phyloP scores from a whole-genome alignment of 208 protist species.

The Leishmania major region DNA sequence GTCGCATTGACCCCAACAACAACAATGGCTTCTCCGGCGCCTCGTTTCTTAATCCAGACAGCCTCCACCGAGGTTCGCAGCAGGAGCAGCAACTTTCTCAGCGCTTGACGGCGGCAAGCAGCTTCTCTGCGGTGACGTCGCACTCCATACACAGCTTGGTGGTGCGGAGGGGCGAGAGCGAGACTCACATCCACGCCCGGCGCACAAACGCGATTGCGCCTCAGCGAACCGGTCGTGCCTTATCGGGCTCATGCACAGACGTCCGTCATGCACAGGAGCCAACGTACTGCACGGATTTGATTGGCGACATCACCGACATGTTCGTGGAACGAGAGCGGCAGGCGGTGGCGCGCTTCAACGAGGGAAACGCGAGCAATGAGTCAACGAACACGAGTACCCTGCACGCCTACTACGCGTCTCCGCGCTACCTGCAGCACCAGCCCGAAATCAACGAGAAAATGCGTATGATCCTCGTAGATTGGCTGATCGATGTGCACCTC shows the following conservation, averaged over 20 bases:
- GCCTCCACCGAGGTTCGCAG: conserved; percentile 27
- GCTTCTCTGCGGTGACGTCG: conserved; percentile 16
- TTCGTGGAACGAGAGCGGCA: conserved; percentile 75
- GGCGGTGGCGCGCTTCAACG: conserved; percentile 58
- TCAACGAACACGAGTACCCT: conserved; percentile 41
- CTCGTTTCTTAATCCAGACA: conserved; percentile 20
- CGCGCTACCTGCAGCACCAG: conserved; percentile 85
- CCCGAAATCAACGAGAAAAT: conserved; percentile 97
- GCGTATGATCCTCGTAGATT: conserved; percentile 98
- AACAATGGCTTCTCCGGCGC: conserved; percentile 21
- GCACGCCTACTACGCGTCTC: conserved; percentile 69
- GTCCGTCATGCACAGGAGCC: conserved; percentile 54
- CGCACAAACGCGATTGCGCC: conserved; percentile 15
- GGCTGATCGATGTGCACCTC: conserved; percentile 98
- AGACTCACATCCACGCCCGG: conserved; percentile 15
- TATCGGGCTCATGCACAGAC: conserved; percentile 51
- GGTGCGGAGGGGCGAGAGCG: conserved; percentile 24
- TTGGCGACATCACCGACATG: conserved; percentile 84
- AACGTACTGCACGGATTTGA: conserved; percentile 75
- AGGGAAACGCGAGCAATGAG: conserved; percentile 43
- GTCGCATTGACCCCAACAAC: conserved; percentile 34
- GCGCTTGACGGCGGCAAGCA: conserved; percentile 30
- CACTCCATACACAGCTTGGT: conserved; percentile 27
- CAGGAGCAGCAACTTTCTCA: conserved; percentile 29
- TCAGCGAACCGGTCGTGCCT: conserved; percentile 15